Conservation (phyloP, 345 rosid species). For the Brassica juncea region DNA sequence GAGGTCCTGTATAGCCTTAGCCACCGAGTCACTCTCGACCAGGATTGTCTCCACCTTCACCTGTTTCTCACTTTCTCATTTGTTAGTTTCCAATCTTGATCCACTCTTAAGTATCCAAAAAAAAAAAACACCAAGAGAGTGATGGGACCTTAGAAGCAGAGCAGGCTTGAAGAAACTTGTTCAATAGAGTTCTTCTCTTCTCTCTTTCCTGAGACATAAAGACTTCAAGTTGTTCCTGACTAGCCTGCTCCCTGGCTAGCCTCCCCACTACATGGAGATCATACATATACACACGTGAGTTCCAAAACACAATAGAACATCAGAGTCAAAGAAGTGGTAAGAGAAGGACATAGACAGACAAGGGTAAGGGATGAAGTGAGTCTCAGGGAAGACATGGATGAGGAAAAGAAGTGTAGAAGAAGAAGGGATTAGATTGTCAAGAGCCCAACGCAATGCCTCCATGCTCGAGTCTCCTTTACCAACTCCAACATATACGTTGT, state of each 20-base stretch:
- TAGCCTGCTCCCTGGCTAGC: conserved; percentile 61
- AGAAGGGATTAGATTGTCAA: conserved; percentile 43
- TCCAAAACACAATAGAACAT: not conserved
- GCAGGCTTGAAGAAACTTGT: conserved; percentile 56
- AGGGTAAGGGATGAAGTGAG: conserved; percentile 65
- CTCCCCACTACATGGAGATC: conserved; percentile 55
- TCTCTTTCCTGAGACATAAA: conserved; percentile 62
- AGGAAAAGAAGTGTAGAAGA: conserved; percentile 52
- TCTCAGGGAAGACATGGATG: conserved; percentile 64
- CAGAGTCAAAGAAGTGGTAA: not conserved
- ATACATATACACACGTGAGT: conserved; percentile 21
- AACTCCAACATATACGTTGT: conserved; percentile 67
- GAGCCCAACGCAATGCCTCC: conserved; percentile 78
- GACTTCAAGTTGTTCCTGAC: conserved; percentile 56
- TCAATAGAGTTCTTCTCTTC: conserved; percentile 59
- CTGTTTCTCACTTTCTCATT: conserved; percentile 35
- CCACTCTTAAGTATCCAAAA: not conserved
- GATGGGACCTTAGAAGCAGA: conserved; percentile 55
- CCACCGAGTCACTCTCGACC: conserved; percentile 70
- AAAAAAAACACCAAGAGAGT: not conserved
- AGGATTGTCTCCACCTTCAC: conserved; percentile 74
- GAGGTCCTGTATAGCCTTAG: conserved; percentile 67
- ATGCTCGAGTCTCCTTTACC: conserved; percentile 78
- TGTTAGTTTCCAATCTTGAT: conserved; percentile 12
- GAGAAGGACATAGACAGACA: conserved; percentile 39